These are phyloP conservation scores for Monoraphidium neglectum DNA, from an alignment of 139 green algal species.

Conservation along the genomic window DNA sequence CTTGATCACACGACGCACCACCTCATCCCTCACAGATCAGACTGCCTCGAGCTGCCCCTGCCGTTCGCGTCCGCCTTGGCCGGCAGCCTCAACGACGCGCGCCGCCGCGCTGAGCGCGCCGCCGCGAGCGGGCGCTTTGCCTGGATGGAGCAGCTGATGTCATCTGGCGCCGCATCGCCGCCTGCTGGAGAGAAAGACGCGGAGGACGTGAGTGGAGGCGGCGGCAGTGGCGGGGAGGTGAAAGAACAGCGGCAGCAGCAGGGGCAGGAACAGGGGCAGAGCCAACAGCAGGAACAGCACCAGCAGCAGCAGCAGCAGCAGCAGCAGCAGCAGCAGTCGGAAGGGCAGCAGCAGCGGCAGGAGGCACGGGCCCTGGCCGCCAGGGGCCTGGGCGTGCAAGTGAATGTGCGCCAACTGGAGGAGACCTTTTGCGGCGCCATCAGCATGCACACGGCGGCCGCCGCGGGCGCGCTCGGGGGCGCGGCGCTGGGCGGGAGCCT, in stretches of 20 bases:
- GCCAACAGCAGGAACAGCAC: not conserved
- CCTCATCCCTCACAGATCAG: not conserved
- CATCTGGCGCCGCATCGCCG: not conserved
- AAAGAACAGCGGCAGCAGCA: no score
- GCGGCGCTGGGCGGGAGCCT: not conserved
- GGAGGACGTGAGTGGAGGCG: not conserved
- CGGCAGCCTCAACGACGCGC: not conserved
- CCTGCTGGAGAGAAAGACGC: not conserved
- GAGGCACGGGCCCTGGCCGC: no score
- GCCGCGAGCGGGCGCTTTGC: constrained; percentile 11
- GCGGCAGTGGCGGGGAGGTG: not conserved
- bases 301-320: constrained; percentile 14
- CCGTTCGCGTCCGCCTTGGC: constrained; percentile 24
- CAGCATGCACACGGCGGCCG: not conserved
- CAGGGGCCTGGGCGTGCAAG: not conserved
- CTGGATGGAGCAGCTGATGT: constrained; percentile 16
- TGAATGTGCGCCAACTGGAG: constrained; percentile 26
- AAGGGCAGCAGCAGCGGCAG: not conserved
- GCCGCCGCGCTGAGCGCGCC: constrained; percentile 5
- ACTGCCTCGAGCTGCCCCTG: constrained; percentile 24
- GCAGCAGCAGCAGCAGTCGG: constrained; percentile 1
- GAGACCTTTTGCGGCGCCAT: constrained; percentile 36
- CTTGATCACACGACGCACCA: not conserved
- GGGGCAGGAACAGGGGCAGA: no score
- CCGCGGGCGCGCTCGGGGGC: not conserved